These are phyloP conservation scores for Raffaelea arxii DNA, from an alignment of 2,329 filamentous ascomycete species.

Conservation along the genomic window DNA sequence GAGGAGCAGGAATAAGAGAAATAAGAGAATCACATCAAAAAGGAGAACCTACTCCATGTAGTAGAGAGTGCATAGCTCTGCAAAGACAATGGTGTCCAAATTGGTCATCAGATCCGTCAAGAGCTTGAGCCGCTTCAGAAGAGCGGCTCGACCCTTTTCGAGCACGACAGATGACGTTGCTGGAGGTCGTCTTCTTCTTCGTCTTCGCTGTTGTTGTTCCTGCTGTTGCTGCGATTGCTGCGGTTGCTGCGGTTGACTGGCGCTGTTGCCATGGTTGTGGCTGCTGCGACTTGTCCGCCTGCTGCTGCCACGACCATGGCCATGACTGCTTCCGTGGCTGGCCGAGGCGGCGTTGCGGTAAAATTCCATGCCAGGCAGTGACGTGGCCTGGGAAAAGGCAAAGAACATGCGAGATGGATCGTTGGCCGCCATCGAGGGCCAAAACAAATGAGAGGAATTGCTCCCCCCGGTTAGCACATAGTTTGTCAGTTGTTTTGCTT, in stretches of 20 bases:
- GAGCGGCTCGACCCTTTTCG: conserved; percentile 21
- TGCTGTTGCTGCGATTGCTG: neutral
- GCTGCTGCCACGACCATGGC: too few relatives aligned
- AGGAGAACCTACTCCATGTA: conserved; percentile 54
- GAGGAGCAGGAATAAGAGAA: conserved; percentile 5
- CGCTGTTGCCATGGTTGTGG: neutral
- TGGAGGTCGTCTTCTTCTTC: neutral
- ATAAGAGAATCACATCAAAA: neutral
- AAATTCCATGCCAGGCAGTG: too few relatives aligned
- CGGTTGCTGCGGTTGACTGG: neutral
- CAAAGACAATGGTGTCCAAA: conserved; percentile 54
- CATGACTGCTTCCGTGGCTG: too few relatives aligned
- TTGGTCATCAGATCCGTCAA: conserved; percentile 49
- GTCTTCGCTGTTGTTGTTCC: neutral
- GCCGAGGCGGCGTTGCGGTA: too few relatives aligned
- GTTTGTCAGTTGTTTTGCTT: too few relatives aligned
- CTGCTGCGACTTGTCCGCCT: neutral
- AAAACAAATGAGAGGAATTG: too few relatives aligned
- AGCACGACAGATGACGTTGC: conserved; percentile 8
- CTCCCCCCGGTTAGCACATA: too few relatives aligned
- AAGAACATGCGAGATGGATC: too few relatives aligned
- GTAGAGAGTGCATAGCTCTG: conserved; percentile 55
- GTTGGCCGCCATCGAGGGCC: too few relatives aligned
- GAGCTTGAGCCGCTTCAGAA: conserved; percentile 49
- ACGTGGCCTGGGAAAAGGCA: too few relatives aligned